These are phyloP conservation scores for Litchi chinensis DNA, from an alignment of 345 rosid genomes.

Conservation along the genomic window DNA sequence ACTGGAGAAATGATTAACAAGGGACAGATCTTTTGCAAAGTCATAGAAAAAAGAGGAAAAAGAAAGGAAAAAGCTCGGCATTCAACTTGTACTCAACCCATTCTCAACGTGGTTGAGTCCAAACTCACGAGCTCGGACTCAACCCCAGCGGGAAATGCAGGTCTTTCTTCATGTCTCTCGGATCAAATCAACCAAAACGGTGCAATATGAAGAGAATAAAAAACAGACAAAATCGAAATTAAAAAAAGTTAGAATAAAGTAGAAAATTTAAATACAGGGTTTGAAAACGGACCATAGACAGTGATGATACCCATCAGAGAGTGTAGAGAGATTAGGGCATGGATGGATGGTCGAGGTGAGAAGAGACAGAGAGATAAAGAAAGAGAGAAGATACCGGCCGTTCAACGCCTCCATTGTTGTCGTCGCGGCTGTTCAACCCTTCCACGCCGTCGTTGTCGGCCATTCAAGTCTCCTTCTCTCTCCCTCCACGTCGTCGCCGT, in stretches of 20 bases:
- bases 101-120: constrained; percentile 8
- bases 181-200: constrained; percentile 35
- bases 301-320: no score
- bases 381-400: no score
- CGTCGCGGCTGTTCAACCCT: no score
- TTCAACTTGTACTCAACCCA: background rate
- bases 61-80: background rate
- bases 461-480: no score
- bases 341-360: no score
- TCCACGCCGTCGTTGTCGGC: no score
- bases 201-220: background rate
- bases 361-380: no score
- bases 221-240: background rate
- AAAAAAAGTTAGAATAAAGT: constrained; percentile 11
- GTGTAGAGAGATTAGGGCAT: no score
- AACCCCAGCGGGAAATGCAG: constrained; percentile 24
- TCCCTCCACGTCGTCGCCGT: no score
- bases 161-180: constrained; percentile 62
- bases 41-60: background rate
- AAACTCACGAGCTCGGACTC: constrained; percentile 31
- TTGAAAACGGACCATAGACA: background rate
- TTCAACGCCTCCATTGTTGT: no score
- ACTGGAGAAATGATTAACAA: background rate
- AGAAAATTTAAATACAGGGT: constrained; percentile 4
- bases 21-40: background rate